Evolutionary conservation across 1,139 yeast genomes (phyloP), one percentile per base, ranked within the genome.

Genomic region (Lodderomyces orthopsilosis): DNA sequence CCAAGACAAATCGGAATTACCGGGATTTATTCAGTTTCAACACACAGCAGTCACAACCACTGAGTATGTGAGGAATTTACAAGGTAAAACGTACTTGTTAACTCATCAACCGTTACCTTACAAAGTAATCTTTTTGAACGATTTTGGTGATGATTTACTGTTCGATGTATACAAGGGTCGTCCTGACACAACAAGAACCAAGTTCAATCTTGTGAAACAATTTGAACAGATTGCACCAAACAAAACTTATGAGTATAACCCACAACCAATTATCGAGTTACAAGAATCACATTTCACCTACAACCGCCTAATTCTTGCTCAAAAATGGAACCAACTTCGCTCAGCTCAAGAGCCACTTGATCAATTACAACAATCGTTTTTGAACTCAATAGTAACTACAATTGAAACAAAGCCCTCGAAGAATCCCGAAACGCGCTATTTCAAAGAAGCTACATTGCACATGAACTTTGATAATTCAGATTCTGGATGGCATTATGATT

Each of bases 401-500:
- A 15, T 38, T 7, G 28, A 32, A 6, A 14, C 37, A 28, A 27
- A 28, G 9, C 39, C 40, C 14, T 18, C 23, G 10, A 44, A 9
- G 58, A 44, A 66, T 43, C 41, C 43, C 1, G 49, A 46, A 35
- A 14, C 13, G 51, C 55, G 56, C 33, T 59, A 57, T 40, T 61
- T 61, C 36, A 56, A 56, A 38, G 63, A 59, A 38, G 61, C 62
- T 2, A 51, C 43, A 19, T 15, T 40, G 52, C 9, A 4, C 13
- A 9, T 54, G 48, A 13, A 38, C 48, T 3, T 34, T 21, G 26
- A 43, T 18, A 37, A 44, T 35, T 5, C 13, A 2, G 51, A 48
- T 38, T 41, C 40, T 10, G 65, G 63, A 1, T 46, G 51, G 41
- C 65, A 61, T 46, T 59, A 49, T 42, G 65, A 61, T 44, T 59